These are phyloP conservation scores for Theobroma grandiflorum DNA, from an alignment of 441 rosid genomes.

Conservation along the genomic window DNA sequence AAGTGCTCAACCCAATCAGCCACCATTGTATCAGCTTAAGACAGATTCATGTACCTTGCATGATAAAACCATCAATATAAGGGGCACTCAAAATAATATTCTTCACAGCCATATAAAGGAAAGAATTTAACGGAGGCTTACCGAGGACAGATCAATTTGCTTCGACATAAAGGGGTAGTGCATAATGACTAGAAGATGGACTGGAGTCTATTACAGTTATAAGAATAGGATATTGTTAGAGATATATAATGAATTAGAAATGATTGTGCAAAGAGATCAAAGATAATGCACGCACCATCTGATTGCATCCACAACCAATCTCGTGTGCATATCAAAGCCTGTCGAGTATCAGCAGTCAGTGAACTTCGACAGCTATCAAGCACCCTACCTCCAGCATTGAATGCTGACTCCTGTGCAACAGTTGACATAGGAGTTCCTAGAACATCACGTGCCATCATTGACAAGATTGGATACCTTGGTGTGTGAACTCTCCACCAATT, in stretches of 20 bases:
- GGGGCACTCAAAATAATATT: constrained; percentile 6
- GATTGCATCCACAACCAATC: constrained; percentile 78
- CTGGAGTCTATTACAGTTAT: constrained; percentile 45
- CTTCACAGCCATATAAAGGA: constrained; percentile 8
- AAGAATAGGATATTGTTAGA: constrained; percentile 24
- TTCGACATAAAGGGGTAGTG: constrained; percentile 47
- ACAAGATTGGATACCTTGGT: constrained; percentile 89
- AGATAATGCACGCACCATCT: constrained; percentile 54
- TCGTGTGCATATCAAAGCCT: constrained; percentile 84
- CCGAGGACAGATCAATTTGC: constrained; percentile 42
- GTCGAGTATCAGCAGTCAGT: constrained; percentile 66
- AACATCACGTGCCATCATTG: constrained; percentile 95
- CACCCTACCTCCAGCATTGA: constrained; percentile 59
- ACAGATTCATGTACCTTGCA: constrained; percentile 41
- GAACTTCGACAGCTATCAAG: constrained; percentile 64
- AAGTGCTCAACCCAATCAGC: neutral
- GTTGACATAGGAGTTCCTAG: constrained; percentile 88
- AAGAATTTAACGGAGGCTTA: constrained; percentile 27
- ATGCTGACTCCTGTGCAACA: constrained; percentile 57
- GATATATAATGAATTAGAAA: constrained; percentile 1
- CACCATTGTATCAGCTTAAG: constrained; percentile 8
- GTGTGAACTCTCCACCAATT: constrained; percentile 99
- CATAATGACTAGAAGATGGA: constrained; percentile 52
- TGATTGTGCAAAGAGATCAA: neutral
- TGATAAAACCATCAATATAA: constrained; percentile 17